Base-by-base conservation (phyloP, 192 early-diverging fungal species). In the Coemansia sp. region DNA sequence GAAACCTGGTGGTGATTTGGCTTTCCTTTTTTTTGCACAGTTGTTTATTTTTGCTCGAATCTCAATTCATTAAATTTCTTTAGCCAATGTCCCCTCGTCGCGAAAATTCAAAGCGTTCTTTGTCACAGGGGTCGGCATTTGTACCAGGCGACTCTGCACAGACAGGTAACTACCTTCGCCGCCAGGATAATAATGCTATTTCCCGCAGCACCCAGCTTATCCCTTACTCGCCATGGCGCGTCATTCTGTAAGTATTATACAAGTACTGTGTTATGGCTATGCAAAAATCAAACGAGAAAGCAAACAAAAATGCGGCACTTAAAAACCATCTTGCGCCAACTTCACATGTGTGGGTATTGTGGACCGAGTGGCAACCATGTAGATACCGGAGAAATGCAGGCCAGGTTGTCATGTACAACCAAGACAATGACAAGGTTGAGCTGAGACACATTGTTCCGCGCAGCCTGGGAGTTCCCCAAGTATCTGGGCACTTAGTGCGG, bases 391-490 rank as follows among this genome's bases (percentile, higher is more conserved):
- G 68, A 17, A 59, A 70, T 7, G 38, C 73, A 4, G 78, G 78
- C 18, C 85, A 91, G 22, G 69, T 87, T 12, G 91, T 92, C 0
- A 72, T 92, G 7, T 91, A 87, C 54, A 90, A 91, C 67, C 81
- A 83, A 12, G 84, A 87, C 31, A 83, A 73, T 34, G 79, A 75
- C 61, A 76, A 61, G 29, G 78, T 86, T 16, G 83, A 75, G 60
- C 83, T 83, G 45, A 79, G 79, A 62, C 78, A 61, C 40, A 36
- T 69, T 34, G 60, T 67, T 17, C 56, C 75, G 10, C 61, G 60
- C 18, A 29, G 65, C 0, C 12, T 76, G 30, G 60, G 31, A 12
- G 56, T 36, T 36, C 62, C 50, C 11, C 28, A 50, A 7, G 8
- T 57, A 56, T 4, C 49, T 20, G 14, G 33, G 16, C 30, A 36